A percentile compares a stretch with the other conserved stretches of the same genome.
These are phyloP conservation scores for Apiospora saccharicola DNA, from an alignment of 2,329 filamentous ascomycete species.

Conservation along the genomic window DNA sequence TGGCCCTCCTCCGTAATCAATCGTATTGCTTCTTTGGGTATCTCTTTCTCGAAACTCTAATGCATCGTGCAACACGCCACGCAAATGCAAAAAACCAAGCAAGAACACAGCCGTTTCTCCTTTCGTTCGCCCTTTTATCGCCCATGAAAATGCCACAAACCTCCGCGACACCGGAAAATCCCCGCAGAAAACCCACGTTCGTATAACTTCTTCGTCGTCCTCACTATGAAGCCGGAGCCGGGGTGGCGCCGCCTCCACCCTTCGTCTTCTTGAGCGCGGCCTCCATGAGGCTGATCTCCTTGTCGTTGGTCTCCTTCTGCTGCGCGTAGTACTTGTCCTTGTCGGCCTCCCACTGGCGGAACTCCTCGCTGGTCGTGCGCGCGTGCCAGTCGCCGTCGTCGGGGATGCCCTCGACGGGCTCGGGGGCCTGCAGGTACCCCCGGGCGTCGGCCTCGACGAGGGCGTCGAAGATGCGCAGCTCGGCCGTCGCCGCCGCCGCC, in stretches of 20 bases:
- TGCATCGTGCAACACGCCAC: background rate
- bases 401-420: constrained; percentile 39
- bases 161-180: background rate
- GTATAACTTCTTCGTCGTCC: background rate
- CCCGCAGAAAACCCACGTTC: background rate
- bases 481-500: constrained; percentile 24
- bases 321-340: constrained; percentile 40
- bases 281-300: constrained; percentile 40
- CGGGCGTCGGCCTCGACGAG: constrained; percentile 42
- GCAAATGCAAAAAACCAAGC: constrained; percentile 3
- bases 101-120: too few relatives aligned
- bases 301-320: constrained; percentile 34
- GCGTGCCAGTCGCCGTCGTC: constrained; percentile 42
- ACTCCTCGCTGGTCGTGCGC: constrained; percentile 36
- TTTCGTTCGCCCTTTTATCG: background rate
- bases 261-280: constrained; percentile 36
- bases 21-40: constrained; percentile 15
- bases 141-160: background rate
- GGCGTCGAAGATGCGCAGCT: constrained; percentile 42
- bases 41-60: constrained; percentile 19
- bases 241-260: background rate
- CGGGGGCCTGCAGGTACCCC: constrained; percentile 41
- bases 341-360: constrained; percentile 35
- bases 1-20: background rate
- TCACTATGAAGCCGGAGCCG: background rate